Conservation (phyloP, 805 yeast species). For the Saturnispora gosingensis region DNA sequence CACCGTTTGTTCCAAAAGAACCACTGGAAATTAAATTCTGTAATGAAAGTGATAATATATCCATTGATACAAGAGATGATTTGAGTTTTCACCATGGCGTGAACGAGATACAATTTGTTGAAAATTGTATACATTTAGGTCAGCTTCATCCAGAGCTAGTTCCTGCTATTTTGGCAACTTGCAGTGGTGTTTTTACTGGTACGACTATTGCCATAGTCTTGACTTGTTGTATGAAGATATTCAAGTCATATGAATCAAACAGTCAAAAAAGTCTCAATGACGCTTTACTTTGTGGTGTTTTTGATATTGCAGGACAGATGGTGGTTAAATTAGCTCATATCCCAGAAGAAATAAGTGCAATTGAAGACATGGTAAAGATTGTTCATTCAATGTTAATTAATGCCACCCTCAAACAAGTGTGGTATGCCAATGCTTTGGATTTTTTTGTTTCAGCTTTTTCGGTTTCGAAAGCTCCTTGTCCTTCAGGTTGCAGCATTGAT, state of each 20-base stretch:
- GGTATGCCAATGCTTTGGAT: constrained; percentile 51
- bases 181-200: constrained; percentile 27
- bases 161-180: constrained; percentile 31
- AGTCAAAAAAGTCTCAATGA: constrained; percentile 20
- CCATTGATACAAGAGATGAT: constrained; percentile 31
- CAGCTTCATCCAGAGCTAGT: constrained; percentile 33
- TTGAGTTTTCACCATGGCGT: constrained; percentile 31
- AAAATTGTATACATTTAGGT: constrained; percentile 34
- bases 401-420: constrained; percentile 35
- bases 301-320: constrained; percentile 1
- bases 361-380: not conserved
- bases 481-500: constrained; percentile 29
- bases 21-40: constrained; percentile 30
- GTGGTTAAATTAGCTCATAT: constrained; percentile 2
- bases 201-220: constrained; percentile 29
- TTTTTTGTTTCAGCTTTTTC: constrained; percentile 49
- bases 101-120: constrained; percentile 30
- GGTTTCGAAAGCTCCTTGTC: constrained; percentile 43
- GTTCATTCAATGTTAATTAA: constrained; percentile 11
- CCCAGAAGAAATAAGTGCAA: not conserved
- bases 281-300: constrained; percentile 20
- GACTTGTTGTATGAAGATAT: constrained; percentile 21
- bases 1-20: constrained; percentile 17
- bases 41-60: constrained; percentile 16
- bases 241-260: constrained; percentile 28